These are phyloP conservation scores for Cyclostephanos tholiformis DNA, from an alignment of 108 stramenopile species.

Conservation along the genomic window DNA sequence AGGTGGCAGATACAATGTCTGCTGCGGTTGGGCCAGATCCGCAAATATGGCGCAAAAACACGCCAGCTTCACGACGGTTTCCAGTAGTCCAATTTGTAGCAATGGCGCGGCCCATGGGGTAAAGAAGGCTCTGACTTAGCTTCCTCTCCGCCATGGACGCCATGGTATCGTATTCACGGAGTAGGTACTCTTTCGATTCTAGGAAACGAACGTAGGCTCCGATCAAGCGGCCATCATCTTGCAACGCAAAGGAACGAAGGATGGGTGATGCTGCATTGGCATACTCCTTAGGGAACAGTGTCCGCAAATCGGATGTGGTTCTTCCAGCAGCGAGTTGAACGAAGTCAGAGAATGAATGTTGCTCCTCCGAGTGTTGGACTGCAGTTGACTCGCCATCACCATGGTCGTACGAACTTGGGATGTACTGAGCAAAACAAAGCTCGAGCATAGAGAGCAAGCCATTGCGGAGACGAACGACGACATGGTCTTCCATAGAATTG, in stretches of 20 bases:
- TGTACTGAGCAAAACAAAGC: slow-evolving; percentile 72
- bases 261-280: slow-evolving; percentile 55
- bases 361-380: slow-evolving; percentile 55
- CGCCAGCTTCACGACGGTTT: slow-evolving; percentile 83
- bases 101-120: slow-evolving; percentile 69
- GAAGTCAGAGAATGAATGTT: slow-evolving; percentile 54
- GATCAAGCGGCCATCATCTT: slow-evolving; percentile 61
- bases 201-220: slow-evolving; percentile 73
- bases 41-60: slow-evolving; percentile 64
- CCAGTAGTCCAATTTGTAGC: slow-evolving; percentile 69
- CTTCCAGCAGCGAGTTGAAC: slow-evolving; percentile 61
- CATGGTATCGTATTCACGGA: slow-evolving; percentile 29
- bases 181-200: slow-evolving; percentile 53
- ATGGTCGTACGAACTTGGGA: slow-evolving; percentile 29
- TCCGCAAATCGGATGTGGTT: slow-evolving; percentile 66
- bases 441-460: slow-evolving; percentile 59
- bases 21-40: slow-evolving; percentile 56
- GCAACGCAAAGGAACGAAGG: slow-evolving; percentile 64
- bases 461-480: slow-evolving; percentile 62
- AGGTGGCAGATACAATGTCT: slow-evolving; percentile 50
- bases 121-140: slow-evolving; percentile 46
- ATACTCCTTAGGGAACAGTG: slow-evolving; percentile 72
- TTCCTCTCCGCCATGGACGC: slow-evolving; percentile 16
- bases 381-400: slow-evolving; percentile 51
- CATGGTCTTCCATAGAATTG: slow-evolving; percentile 47